Evolutionary conservation across 2,329 filamentous ascomycete species (phyloP), one percentile per base, ranked within the genome.

Genomic region (Trichoderma polysporum): DNA sequence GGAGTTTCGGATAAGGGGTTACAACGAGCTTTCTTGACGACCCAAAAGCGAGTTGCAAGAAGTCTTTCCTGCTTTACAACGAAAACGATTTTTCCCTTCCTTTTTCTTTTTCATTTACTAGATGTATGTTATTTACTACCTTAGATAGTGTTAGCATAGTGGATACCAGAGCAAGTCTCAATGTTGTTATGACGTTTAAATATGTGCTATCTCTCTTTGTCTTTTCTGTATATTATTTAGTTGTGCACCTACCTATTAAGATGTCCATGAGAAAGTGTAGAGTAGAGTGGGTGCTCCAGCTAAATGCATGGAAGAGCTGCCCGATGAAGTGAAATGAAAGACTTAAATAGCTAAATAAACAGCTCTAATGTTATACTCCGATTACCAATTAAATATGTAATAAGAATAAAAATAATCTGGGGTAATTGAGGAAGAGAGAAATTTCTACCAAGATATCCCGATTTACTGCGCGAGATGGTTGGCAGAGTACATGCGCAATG

Each of bases 141-240:
- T 47, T 15, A 56, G 39, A 33, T 22, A 58, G 62, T 22, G 9
- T 19, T 58, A 58, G 62, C 31, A 41, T 50, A 66, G 62, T 31
- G 22, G 53, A 66, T 66, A 66, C 62, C 62, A 66, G 53, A 66
- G 62, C 41, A 52, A 57, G 22, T n/a, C 39, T 52, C 62, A 66
- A 50, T n/a, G 47, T 37, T 22, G 10, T 52, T 31, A 41, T 29
- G 35, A 54, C 17, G 7, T 45, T 35, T 33, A n/a, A 12, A 15
- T 22, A 12, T 12, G 33, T 8, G 9, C 8, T 39, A 5, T 22
- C n/a, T 31, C 9, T 9, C 3, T 58, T 13, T 19, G 4, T 22
- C 6, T n/a, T n/a, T 17, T 39, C 13, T 27, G 10, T 27, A 22
- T 37, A 7, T 27, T 31, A 6, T 29, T 19, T 62, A 3, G 31